Evolutionary conservation across 495 filamentous ascomycete species (phyloP), one percentile per base, ranked within the genome.

Genomic region (Neurospora sp.): DNA sequence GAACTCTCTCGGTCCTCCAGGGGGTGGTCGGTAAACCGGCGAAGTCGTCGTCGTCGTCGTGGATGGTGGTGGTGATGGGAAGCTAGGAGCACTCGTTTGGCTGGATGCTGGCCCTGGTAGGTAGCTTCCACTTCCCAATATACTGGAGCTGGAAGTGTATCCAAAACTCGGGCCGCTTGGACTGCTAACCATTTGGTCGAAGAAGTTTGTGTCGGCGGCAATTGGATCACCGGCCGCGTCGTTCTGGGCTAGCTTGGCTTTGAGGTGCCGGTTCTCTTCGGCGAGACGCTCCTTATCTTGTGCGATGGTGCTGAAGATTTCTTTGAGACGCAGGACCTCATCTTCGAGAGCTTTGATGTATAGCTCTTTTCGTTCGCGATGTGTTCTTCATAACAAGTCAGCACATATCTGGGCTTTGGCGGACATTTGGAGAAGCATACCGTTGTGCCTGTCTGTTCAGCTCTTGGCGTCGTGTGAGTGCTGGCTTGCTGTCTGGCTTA

Each of bases 401-500:
- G 31, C 31, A 71, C 2, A 4, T 5, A 37, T 39, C 42, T 3
- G 12, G 27, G 27, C 18, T 5, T 27, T 22, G 12, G 14, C 3
- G 40, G 14, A 71, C 11, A 41, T 10, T 38, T 27, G 18, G 5
- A 31, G 35, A 5, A 39, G 72, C 78, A 76, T 89, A 96, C 94
- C 95, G 91, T 81, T 99, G 96, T 38, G 96, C 96, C 83, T 98
- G 94, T 71, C 96, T 88, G 79, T 99, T 99, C 68, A 98, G 82
- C 78, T 99, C 96, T 77, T 99, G 96, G 68, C 94, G 87, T 46
- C 95, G 86, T n/a, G 94, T 99, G 75, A 96, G 82, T 68, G 96
- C 94, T 5, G 96, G 96, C 77, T 97, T 97, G 83, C 93, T 96
- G 80, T 98, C 96, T 37, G 96, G 96, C 77, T 99, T 99, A 0